Evolutionary conservation across 177 flowering plant species (phyloP), one percentile per base, ranked within the genome.

Genomic region (Vitis hybrid): DNA sequence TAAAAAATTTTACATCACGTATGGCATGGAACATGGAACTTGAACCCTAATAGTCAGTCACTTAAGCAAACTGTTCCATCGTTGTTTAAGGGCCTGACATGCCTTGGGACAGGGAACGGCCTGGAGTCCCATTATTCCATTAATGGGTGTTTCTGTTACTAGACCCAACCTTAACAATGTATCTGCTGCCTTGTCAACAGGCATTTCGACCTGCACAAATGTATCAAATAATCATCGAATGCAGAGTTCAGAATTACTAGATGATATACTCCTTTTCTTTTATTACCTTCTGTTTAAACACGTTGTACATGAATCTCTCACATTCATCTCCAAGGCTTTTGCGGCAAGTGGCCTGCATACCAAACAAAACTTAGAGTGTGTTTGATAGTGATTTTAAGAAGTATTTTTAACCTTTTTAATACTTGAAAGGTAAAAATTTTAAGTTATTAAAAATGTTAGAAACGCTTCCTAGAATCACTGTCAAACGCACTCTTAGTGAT

Each of bases 201-300:
- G 95, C 97, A 94, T 92, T 79, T 89, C 87, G 66, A 92, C 88
- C 98, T 94, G 87, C 80, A 81, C 13, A 10, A 13, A 1, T 53
- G 45, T 61, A 60, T 5, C 10, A 15, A 51, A 59, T n/a, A 18
- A 52, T 15, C 31, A 31, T 34, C 50, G 18, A 6, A 20, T 10
- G 54, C n/a, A 66, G 20, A 64, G n/a, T 14, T 56, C 34, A 15
- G 18, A 4, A 51, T 15, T 11, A 52, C 45, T 50, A 54, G 18
- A 34, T 20, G 50, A 48, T 29, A 59, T 10, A 1, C 1, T 71
- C 12, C 29, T 16, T 26, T 26, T 26, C 29, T 19, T 59, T 53
- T 13, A 10, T 63, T 82, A 94, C 97, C 97, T 92, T 88, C 68
- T 81, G 79, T 65, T 81, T 81, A 61, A 94, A 84, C 48, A 59